phyloP scores from a whole-genome alignment of 345 rosid species.

The Sapria himalayana region DNA sequence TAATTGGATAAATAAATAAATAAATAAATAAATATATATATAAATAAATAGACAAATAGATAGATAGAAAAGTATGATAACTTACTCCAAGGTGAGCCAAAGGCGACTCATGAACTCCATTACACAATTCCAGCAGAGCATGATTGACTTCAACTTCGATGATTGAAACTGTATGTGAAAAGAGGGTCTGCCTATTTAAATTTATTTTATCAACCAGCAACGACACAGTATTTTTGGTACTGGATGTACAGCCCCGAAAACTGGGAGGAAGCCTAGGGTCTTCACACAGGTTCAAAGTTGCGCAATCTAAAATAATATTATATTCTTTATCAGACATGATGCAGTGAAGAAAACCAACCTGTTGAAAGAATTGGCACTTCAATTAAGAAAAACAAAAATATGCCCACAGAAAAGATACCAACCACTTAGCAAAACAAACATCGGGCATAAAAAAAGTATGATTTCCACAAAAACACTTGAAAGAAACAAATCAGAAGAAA shows the following conservation, averaged over 20 bases:
- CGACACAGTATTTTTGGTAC: conserved; percentile 55
- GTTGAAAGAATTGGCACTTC: conserved; percentile 14
- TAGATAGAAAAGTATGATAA: conserved; percentile 3
- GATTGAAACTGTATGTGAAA: conserved; percentile 64
- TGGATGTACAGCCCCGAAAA: conserved; percentile 66
- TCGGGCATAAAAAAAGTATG: too few species aligned
- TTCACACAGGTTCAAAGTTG: conserved; percentile 51
- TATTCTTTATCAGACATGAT: conserved; percentile 87
- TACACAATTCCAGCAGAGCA: conserved; percentile 83
- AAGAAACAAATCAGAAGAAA: too few species aligned
- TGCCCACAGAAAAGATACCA: too few species aligned
- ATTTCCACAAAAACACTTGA: neutral
- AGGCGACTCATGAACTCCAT: conserved; percentile 58
- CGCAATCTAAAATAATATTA: conserved; percentile 52
- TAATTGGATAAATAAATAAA: conserved; percentile 4
- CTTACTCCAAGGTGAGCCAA: conserved; percentile 79
- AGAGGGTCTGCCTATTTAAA: conserved; percentile 63
- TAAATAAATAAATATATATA: conserved; percentile 6
- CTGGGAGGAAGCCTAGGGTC: conserved; percentile 76
- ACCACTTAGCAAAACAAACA: too few species aligned
- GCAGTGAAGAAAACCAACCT: conserved; percentile 74
- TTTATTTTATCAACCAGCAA: conserved; percentile 83
- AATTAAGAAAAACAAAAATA: neutral
- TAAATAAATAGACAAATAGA: conserved; percentile 3
- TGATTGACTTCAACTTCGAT: conserved; percentile 67